Evolutionary conservation across 2,329 filamentous ascomycete genomes (phyloP).

Genomic region (Aspergillus luchuensis): DNA sequence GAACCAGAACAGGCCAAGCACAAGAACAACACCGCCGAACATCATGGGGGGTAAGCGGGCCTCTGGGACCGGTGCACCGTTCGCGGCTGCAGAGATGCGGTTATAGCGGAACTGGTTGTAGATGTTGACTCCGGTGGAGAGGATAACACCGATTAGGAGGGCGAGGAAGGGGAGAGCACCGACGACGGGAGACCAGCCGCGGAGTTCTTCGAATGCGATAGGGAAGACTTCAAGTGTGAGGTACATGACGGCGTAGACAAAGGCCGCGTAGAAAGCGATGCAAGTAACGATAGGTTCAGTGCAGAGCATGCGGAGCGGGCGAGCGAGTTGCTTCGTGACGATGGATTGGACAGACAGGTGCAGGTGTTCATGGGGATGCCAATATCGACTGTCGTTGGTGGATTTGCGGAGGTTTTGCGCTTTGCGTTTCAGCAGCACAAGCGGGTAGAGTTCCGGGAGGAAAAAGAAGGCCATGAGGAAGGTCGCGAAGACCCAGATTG

Average conservation of each 20-base stretch:
- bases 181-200: conserved; percentile 42
- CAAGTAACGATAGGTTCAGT: conserved; percentile 53
- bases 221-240: conserved; percentile 52
- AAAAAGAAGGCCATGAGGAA: conserved; percentile 27
- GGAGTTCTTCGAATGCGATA: conserved; percentile 48
- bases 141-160: conserved; percentile 48
- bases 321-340: conserved; percentile 47
- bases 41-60: conserved; percentile 50
- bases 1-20: conserved; percentile 48
- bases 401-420: conserved; percentile 42
- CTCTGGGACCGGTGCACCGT: conserved; percentile 41
- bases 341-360: conserved; percentile 44
- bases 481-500: conserved; percentile 41
- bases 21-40: conserved; percentile 48
- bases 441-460: conserved; percentile 45
- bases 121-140: conserved; percentile 45
- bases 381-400: conserved; percentile 43
- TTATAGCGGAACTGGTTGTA: conserved; percentile 46
- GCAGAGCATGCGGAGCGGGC: conserved; percentile 48
- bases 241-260: conserved; percentile 52
- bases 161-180: conserved; percentile 49
- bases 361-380: conserved; percentile 49
- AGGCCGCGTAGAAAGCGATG: conserved; percentile 50
- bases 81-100: conserved; percentile 29
- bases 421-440: conserved; percentile 44